These are phyloP conservation scores for Sphaerulina musiva DNA, from an alignment of 2,329 filamentous ascomycete genomes.

Conservation along the genomic window DNA sequence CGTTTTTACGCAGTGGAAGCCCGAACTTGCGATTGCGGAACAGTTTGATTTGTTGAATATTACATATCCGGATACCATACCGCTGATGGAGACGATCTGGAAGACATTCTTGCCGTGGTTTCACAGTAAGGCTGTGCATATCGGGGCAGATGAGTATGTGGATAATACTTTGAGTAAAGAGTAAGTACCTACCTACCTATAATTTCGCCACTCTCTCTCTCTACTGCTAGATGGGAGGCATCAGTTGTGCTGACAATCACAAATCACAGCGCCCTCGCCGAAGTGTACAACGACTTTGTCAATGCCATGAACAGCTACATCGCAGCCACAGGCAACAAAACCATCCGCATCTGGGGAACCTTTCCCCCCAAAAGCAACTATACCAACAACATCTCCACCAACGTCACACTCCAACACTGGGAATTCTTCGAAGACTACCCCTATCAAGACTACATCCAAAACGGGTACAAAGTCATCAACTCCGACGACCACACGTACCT, in stretches of 20 bases:
- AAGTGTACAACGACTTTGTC: conserved; percentile 50
- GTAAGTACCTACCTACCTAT: not conserved
- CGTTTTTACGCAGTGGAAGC: conserved; percentile 54
- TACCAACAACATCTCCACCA: conserved; percentile 38
- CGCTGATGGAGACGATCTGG: conserved; percentile 50
- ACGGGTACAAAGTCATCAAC: conserved; percentile 48
- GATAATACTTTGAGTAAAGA: conserved; percentile 11
- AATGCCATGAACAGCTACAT: conserved; percentile 48
- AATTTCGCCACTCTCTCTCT: too few species aligned
- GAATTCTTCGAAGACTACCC: conserved; percentile 50
- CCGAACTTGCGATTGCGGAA: conserved; percentile 47
- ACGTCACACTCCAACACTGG: conserved; percentile 52
- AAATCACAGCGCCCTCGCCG: conserved; percentile 31
- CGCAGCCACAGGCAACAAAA: conserved; percentile 38
- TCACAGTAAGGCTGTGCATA: conserved; percentile 49
- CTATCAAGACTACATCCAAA: conserved; percentile 38
- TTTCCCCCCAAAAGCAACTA: conserved; percentile 40
- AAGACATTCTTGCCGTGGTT: conserved; percentile 51
- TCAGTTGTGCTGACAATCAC: too few species aligned
- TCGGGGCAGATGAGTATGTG: conserved; percentile 52
- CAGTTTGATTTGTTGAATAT: conserved; percentile 49
- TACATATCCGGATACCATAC: conserved; percentile 49
- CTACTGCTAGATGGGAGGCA: not conserved
- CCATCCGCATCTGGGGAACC: conserved; percentile 52
- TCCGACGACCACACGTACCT: conserved; percentile 50